A percentile compares a stretch with the other conserved stretches of the same genome.
phyloP scores from a whole-genome alignment of 495 filamentous ascomycete species.

The Daldinia bambusicola region DNA sequence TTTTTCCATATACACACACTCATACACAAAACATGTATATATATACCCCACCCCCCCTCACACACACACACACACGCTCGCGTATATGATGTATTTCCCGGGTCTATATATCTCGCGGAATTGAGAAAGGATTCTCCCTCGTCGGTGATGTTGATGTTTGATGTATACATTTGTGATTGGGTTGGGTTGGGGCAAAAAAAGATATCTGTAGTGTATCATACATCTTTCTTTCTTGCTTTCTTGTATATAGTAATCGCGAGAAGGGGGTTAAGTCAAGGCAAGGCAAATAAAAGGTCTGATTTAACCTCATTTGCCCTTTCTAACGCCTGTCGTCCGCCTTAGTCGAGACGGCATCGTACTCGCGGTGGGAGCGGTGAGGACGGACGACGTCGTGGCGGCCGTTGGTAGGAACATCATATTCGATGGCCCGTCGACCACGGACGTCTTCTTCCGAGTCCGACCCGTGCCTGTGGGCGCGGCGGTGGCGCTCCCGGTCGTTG shows the following conservation, averaged over 20 bases:
- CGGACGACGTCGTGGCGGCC: slow-evolving; percentile 4
- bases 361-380: slow-evolving; percentile 30
- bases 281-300: too few relatives aligned
- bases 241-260: slow-evolving; percentile 1
- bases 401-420: slow-evolving; percentile 28
- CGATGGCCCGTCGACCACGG: slow-evolving; percentile 34
- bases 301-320: too few relatives aligned
- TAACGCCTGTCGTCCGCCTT: slow-evolving; percentile 39
- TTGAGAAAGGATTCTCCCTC: too few relatives aligned
- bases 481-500: slow-evolving; percentile 25
- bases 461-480: slow-evolving; percentile 35
- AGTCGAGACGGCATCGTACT: slow-evolving; percentile 37
- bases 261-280: too few relatives aligned
- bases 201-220: slow-evolving; percentile 3
- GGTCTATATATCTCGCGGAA: slow-evolving; percentile 7
- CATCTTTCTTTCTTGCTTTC: too few relatives aligned
- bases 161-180: background rate
- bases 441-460: slow-evolving; percentile 44
- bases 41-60: too few relatives aligned
- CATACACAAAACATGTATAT: background rate
- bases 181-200: background rate
- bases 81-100: background rate
- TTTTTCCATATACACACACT: slow-evolving; percentile 12
- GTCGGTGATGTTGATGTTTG: too few relatives aligned
- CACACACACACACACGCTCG: background rate